Percentiles rank a stretch among this genome's conserved stretches.
phyloP scores from a whole-genome alignment of 75 land plant genomes.

The Selaginella moellendorffii region DNA sequence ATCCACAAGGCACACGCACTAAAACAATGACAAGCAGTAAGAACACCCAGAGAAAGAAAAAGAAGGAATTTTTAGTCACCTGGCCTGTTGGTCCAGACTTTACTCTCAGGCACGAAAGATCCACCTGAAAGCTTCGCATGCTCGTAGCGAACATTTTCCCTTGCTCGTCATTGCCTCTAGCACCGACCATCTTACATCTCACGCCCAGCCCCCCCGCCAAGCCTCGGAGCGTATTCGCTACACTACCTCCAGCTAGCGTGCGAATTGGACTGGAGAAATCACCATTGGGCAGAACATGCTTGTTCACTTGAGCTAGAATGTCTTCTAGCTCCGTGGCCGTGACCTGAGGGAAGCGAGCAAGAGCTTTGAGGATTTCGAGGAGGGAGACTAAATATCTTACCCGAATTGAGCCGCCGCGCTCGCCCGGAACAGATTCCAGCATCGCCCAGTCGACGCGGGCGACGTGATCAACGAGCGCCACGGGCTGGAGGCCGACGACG shows the following conservation, averaged over 20 bases:
- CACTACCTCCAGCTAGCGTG: conserved; percentile 87
- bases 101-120: conserved; percentile 51
- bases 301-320: conserved; percentile 51
- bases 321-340: conserved; percentile 48
- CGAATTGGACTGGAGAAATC: conserved; percentile 30
- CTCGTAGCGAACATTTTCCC: conserved; percentile 47
- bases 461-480: conserved; percentile 82
- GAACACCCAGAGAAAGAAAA: not conserved
- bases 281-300: conserved; percentile 32
- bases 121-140: conserved; percentile 52
- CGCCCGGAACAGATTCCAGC: conserved; percentile 71
- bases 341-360: conserved; percentile 28
- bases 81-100: conserved; percentile 67
- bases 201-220: conserved; percentile 58
- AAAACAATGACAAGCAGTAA: conserved; percentile 1
- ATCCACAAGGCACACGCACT: conserved; percentile 96
- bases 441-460: conserved; percentile 69
- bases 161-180: conserved; percentile 76
- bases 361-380: not conserved
- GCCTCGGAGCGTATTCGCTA: conserved; percentile 83
- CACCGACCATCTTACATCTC: conserved; percentile 48
- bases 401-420: conserved; percentile 72
- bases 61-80: conserved; percentile 28
- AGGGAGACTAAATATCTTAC: conserved; percentile 8
- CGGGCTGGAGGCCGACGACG: conserved; percentile 61